These are phyloP conservation scores for Phytopythium kandeliae DNA, from an alignment of 352 stramenopile species.

Conservation along the genomic window DNA sequence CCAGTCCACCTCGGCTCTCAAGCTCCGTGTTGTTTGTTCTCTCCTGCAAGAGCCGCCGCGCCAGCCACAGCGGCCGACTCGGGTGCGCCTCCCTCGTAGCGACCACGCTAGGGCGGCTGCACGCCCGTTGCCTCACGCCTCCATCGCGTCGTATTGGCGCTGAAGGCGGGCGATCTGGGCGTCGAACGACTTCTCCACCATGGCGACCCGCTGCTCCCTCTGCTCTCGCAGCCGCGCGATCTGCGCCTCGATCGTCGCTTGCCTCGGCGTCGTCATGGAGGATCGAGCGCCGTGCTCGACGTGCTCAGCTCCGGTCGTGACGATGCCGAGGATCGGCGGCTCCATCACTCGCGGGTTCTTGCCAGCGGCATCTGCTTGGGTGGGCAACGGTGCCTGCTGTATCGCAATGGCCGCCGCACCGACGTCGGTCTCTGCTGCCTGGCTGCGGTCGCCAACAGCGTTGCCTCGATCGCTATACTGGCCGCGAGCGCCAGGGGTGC, in stretches of 20 bases:
- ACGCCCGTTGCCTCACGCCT: background rate
- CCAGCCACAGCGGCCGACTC: background rate
- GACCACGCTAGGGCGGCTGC: background rate
- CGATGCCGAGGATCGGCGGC: background rate
- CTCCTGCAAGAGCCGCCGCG: background rate
- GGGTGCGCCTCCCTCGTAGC: background rate
- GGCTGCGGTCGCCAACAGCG: background rate
- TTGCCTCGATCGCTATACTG: background rate
- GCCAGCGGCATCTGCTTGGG: background rate
- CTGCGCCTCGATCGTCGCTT: slow-evolving; percentile 19
- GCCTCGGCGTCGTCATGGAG: background rate
- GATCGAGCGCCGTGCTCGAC: background rate
- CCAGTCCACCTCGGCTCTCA: too few relatives aligned
- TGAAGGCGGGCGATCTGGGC: slow-evolving; percentile 25
- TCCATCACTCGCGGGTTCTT: background rate
- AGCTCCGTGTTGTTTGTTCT: background rate
- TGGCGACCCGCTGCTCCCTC: slow-evolving; percentile 19
- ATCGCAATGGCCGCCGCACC: background rate
- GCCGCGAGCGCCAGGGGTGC: too few relatives aligned
- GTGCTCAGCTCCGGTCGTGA: background rate
- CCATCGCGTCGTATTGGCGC: slow-evolving; percentile 7
- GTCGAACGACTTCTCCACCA: slow-evolving; percentile 36
- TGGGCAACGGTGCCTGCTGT: background rate
- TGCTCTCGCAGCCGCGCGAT: slow-evolving; percentile 30
- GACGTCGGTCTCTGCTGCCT: background rate